Base-by-base conservation (phyloP, 208 protist genomes). In the Leptomonas pyrrhocoris region DNA sequence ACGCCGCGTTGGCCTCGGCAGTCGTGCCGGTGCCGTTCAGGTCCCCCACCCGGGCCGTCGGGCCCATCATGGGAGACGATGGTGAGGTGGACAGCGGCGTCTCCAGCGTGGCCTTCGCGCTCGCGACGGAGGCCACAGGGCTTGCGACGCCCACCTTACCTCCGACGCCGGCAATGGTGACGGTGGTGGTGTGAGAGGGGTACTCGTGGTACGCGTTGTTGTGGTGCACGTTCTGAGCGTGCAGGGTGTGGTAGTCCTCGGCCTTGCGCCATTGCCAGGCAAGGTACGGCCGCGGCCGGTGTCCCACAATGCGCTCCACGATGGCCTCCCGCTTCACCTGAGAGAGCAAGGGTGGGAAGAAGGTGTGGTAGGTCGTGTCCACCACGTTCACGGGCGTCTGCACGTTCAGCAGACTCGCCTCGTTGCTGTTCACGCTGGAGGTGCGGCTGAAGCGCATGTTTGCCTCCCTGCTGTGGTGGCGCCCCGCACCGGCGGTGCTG, bases 311-410 rank as follows among this genome's bases (percentile, higher is more conserved):
- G 23, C 56, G 51, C 36, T 73, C 55, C 11, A 88, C 74, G 51
- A 90, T 82, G 25, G 40, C 31, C 43, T 78, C 66, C 1, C 77
- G 48, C 8, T 65, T 57, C 9, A 45, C 31, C 2, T 34, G 36
- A 11, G 45, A 72, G 23, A 90, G 74, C 30, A 67, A 56, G 21
- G 79, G 82, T 0, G 85, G 79, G 40, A 84, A 86, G 38, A 86
- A 88, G 38, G 79, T 84, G 71, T 90, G 85, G 55, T 84, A 82
- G 5, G 65, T 45, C 0, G 80, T 81, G 74, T 83, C 70, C 27
- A 57, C 62, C 2, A 86, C 73, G 18, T 74, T 73, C n/a, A 73
- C 43, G 2, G 74, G 69, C 0, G 74, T 64, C 63, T 69, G 36
- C 21, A 68, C 46, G 34, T 48, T 58, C 36, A 27, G 13, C 21